phyloP scores from a whole-genome alignment of 2,329 filamentous ascomycete species.

The Sporothrix globosa region DNA sequence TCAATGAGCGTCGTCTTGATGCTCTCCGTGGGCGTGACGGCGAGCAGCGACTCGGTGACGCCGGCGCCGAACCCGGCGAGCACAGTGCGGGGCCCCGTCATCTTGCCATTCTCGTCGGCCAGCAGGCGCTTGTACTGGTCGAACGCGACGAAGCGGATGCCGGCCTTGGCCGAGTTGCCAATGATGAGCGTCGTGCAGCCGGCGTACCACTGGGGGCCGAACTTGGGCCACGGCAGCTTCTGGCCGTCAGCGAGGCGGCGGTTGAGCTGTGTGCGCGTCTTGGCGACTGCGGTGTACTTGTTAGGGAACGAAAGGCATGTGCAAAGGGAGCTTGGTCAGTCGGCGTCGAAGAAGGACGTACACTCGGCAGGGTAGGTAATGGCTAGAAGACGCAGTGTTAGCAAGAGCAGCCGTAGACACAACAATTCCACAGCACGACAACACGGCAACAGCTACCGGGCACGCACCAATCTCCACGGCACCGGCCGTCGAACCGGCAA shows the following conservation, averaged over 20 bases:
- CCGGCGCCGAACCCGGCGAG: conserved; percentile 93
- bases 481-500: conserved; percentile 91
- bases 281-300: conserved; percentile 66
- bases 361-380: conserved; percentile 96
- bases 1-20: conserved; percentile 99
- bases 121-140: conserved; percentile 89
- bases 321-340: too few relatives aligned
- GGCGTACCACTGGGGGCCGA: conserved; percentile 94
- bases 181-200: conserved; percentile 97
- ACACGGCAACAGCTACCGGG: not conserved
- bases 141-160: conserved; percentile 93
- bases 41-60: conserved; percentile 88
- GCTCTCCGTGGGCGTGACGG: conserved; percentile 95
- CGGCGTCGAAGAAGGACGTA: conserved; percentile 49
- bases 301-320: conserved; percentile 29
- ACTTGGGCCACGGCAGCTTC: conserved; percentile 93
- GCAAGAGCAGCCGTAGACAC: conserved; percentile 31
- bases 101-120: conserved; percentile 80
- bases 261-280: conserved; percentile 93
- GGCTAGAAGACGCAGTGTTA: conserved; percentile 48
- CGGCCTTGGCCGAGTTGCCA: conserved; percentile 94
- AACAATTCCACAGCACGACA: not conserved
- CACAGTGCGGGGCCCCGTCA: conserved; percentile 87
- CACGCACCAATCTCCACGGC: conserved; percentile 83
- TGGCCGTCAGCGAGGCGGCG: conserved; percentile 75